These are phyloP conservation scores for Monosporascus sp. DNA, from an alignment of 2,329 filamentous ascomycete genomes.

Conservation along the genomic window DNA sequence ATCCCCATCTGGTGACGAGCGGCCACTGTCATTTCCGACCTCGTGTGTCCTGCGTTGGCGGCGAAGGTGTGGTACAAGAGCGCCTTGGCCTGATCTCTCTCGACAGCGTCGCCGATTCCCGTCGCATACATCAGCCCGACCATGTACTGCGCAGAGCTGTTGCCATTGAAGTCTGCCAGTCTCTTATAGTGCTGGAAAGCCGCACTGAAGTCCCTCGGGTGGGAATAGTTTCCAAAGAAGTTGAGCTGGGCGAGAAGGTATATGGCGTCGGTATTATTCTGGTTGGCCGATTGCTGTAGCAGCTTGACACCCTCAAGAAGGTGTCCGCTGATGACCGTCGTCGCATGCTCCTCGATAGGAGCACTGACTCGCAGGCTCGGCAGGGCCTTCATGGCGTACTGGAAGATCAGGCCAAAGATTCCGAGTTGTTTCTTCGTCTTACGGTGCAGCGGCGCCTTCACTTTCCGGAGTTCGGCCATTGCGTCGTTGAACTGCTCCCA, in stretches of 20 bases:
- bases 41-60: conserved; percentile 73
- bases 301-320: conserved; percentile 47
- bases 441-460: conserved; percentile 40
- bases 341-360: conserved; percentile 35
- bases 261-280: conserved; percentile 74
- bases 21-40: conserved; percentile 89
- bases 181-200: conserved; percentile 79
- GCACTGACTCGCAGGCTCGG: conserved; percentile 45
- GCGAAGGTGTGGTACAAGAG: conserved; percentile 94
- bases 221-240: conserved; percentile 90
- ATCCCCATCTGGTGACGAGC: conserved; percentile 84
- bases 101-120: conserved; percentile 74
- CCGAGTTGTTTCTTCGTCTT: conserved; percentile 39
- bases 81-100: conserved; percentile 83
- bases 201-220: conserved; percentile 73
- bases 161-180: conserved; percentile 72
- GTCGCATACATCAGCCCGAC: conserved; percentile 93
- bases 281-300: conserved; percentile 46
- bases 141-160: conserved; percentile 94
- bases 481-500: conserved; percentile 50
- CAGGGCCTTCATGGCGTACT: conserved; percentile 42
- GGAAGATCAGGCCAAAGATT: conserved; percentile 37
- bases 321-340: conserved; percentile 35
- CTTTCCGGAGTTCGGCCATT: conserved; percentile 43
- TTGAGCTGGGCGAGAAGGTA: conserved; percentile 90